A percentile compares a stretch with the other conserved stretches of the same genome.
Conservation (phyloP, 2,329 filamentous ascomycete genomes). For the Monosporascus sp. region DNA sequence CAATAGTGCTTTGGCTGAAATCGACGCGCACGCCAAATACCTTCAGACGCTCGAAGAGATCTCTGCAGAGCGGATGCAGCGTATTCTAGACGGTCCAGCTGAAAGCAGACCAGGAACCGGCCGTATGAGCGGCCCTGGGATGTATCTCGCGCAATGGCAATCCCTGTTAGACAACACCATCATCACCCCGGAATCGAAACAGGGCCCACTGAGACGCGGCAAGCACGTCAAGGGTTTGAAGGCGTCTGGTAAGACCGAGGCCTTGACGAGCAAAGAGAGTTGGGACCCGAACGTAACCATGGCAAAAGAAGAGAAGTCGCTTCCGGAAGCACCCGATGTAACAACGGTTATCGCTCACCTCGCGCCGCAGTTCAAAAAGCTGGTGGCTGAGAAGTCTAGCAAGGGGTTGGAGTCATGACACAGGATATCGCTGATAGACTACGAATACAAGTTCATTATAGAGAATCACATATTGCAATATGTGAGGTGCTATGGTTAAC, state of each 20-base stretch:
- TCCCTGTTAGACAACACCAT: slow-evolving; percentile 62
- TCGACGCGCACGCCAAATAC: slow-evolving; percentile 59
- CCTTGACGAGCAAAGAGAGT: slow-evolving; percentile 20
- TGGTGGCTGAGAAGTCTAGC: slow-evolving; percentile 18
- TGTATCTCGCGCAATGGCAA: slow-evolving; percentile 70
- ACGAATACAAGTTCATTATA: too few relatives aligned
- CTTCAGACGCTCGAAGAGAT: slow-evolving; percentile 48
- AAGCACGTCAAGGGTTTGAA: slow-evolving; percentile 43
- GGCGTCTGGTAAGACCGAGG: slow-evolving; percentile 39
- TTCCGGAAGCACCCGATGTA: slow-evolving; percentile 36
- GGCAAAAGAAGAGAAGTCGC: slow-evolving; percentile 24
- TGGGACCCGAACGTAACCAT: slow-evolving; percentile 20
- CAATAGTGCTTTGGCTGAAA: slow-evolving; percentile 38
- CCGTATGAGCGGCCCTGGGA: slow-evolving; percentile 58
- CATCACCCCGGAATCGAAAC: slow-evolving; percentile 55
- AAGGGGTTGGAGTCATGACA: neutral
- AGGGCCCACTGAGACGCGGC: slow-evolving; percentile 49
- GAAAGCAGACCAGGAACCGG: slow-evolving; percentile 3
- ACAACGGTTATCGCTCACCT: slow-evolving; percentile 35
- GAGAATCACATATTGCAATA: too few relatives aligned
- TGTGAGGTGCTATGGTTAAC: too few relatives aligned
- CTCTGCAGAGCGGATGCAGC: slow-evolving; percentile 51
- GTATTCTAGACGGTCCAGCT: slow-evolving; percentile 42
- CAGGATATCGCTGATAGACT: too few relatives aligned
- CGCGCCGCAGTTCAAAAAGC: slow-evolving; percentile 31